phyloP scores from a whole-genome alignment of 176 grass and related monocot species.

The Secale cereale region DNA sequence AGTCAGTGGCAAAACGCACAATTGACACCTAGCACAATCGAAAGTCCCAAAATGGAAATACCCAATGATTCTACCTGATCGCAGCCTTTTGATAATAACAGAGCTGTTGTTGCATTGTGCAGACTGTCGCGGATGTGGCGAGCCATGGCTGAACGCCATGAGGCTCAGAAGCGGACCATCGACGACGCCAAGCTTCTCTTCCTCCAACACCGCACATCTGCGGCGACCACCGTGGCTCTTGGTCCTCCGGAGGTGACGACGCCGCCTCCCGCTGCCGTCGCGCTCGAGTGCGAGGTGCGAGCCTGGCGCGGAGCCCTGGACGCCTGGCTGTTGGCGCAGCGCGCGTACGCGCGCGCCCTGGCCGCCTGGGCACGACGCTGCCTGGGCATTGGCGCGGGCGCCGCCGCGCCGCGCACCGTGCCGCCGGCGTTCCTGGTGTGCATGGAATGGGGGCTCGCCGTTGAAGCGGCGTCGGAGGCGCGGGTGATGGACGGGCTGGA shows the following conservation, averaged over 20 bases:
- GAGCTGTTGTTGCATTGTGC: not conserved
- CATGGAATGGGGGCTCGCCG: conserved; percentile 56
- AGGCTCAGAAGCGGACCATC: conserved; percentile 72
- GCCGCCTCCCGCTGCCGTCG: conserved; percentile 33
- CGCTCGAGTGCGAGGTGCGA: conserved; percentile 59
- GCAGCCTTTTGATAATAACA: not conserved
- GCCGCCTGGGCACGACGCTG: conserved; percentile 71
- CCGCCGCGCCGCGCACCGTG: not conserved
- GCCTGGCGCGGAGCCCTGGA: conserved; percentile 61
- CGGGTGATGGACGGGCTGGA: conserved; percentile 83
- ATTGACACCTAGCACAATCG: not conserved
- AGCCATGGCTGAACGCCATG: conserved; percentile 84
- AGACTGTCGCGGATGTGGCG: conserved; percentile 88
- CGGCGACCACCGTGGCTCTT: conserved; percentile 35
- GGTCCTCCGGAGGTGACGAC: conserved; percentile 15
- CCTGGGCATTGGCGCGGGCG: conserved; percentile 24
- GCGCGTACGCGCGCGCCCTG: conserved; percentile 65
- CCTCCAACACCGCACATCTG: conserved; percentile 28
- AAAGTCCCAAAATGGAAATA: not conserved
- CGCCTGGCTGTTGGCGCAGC: conserved; percentile 73
- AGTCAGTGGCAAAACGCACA: too few species aligned
- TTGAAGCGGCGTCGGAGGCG: conserved; percentile 64
- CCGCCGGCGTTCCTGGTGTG: conserved; percentile 54
- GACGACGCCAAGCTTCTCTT: conserved; percentile 86
- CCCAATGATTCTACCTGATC: not conserved